A percentile compares a stretch with the other conserved stretches of the same genome.
phyloP scores from a whole-genome alignment of 2,329 filamentous ascomycete species.

The Aspergillus fischeri region DNA sequence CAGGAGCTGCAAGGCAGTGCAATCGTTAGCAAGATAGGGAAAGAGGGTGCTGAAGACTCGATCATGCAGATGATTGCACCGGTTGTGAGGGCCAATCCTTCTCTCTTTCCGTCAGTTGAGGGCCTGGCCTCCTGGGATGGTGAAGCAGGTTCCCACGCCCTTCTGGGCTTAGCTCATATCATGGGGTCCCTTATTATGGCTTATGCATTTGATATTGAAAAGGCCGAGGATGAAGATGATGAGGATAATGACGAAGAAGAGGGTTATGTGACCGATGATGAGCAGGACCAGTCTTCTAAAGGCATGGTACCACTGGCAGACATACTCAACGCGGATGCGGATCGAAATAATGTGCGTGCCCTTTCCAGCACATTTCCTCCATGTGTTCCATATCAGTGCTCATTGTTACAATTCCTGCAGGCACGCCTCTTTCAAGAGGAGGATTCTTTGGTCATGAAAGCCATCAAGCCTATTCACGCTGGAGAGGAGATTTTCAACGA shows the following conservation, averaged over 20 bases:
- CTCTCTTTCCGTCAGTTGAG: conserved; percentile 38
- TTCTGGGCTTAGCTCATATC: conserved; percentile 62
- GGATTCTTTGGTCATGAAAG: conserved; percentile 63
- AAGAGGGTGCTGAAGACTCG: conserved; percentile 63
- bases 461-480: conserved; percentile 62
- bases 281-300: conserved; percentile 64
- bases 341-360: conserved; percentile 66
- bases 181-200: conserved; percentile 91
- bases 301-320: conserved; percentile 91
- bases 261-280: conserved; percentile 56
- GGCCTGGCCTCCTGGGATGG: conserved; percentile 40
- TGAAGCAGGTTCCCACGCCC: conserved; percentile 40
- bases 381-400: neutral
- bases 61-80: conserved; percentile 59
- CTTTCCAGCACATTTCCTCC: neutral
- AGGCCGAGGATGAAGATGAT: conserved; percentile 54
- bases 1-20: conserved; percentile 70
- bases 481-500: conserved; percentile 84
- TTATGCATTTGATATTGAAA: conserved; percentile 80
- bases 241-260: conserved; percentile 43
- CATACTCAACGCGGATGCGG: conserved; percentile 81
- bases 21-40: conserved; percentile 72
- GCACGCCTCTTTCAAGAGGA: conserved; percentile 60
- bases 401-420: conserved; percentile 22
- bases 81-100: conserved; percentile 41